Evolutionary conservation across 1,284 basidiomycete genomes (phyloP).

Genomic region (Ganoderma multipileum): DNA sequence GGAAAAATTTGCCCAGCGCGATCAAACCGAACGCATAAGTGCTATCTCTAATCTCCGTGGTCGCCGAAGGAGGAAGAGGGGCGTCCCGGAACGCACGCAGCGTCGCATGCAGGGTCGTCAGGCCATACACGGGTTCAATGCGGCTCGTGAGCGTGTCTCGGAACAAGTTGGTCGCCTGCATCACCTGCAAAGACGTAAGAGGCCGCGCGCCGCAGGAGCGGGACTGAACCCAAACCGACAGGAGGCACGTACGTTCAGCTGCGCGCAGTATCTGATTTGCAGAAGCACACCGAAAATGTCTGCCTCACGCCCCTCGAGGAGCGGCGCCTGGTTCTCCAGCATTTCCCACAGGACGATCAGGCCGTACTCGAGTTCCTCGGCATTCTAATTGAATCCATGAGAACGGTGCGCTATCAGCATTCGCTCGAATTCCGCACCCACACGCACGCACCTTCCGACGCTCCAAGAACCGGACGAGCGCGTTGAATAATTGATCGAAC

Average conservation of each 20-base stretch:
- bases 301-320: conserved; percentile 76
- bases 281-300: conserved; percentile 72
- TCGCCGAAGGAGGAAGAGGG: conserved; percentile 47
- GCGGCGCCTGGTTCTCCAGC: conserved; percentile 67
- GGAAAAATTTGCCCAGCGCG: conserved; percentile 80
- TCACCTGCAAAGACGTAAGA: conserved; percentile 54
- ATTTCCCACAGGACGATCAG: conserved; percentile 81
- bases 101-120: conserved; percentile 80
- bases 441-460: conserved; percentile 56
- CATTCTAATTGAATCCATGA: conserved; percentile 49
- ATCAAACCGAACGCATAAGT: conserved; percentile 84
- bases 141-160: conserved; percentile 73
- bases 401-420: conserved; percentile 26
- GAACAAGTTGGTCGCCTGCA: conserved; percentile 81
- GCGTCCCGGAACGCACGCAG: conserved; percentile 67
- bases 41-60: conserved; percentile 60
- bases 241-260: conserved; percentile 59
- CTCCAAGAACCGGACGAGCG: conserved; percentile 65
- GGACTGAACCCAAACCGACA: conserved; percentile 26
- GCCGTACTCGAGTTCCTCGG: conserved; percentile 72
- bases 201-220: conserved; percentile 16
- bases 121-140: conserved; percentile 82
- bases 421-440: conserved; percentile 21
- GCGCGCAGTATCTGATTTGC: conserved; percentile 70
- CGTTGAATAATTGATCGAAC: conserved; percentile 70